These are phyloP conservation scores for Gossypium thurberi DNA, from an alignment of 345 rosid species.

Conservation along the genomic window DNA sequence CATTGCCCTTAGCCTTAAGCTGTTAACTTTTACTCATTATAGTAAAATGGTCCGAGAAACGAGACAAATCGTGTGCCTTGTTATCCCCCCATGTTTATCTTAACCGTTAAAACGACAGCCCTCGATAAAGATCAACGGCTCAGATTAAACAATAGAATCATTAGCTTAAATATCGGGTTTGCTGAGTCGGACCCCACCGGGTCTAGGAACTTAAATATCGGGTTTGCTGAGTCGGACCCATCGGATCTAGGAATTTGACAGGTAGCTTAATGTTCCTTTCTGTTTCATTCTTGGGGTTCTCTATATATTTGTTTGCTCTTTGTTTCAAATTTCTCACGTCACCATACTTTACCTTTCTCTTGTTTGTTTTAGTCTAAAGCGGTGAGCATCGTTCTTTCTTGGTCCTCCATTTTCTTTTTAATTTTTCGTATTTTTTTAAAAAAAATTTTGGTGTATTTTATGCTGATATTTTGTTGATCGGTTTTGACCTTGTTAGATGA, in stretches of 20 bases:
- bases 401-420: neutral
- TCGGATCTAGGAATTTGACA: conserved; percentile 11
- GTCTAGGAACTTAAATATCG: neutral
- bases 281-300: neutral
- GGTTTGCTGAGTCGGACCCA: conserved; percentile 16
- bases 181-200: conserved; percentile 17
- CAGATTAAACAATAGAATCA: neutral
- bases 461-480: neutral
- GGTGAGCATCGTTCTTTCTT: conserved; percentile 16
- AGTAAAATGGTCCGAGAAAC: neutral
- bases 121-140: conserved; percentile 7
- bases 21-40: neutral
- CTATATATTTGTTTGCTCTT: neutral
- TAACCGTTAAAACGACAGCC: neutral
- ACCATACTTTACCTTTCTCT: neutral
- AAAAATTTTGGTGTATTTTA: neutral
- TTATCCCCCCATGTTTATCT: neutral
- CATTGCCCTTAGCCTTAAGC: neutral
- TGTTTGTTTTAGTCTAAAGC: neutral
- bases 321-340: neutral
- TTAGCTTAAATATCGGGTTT: neutral
- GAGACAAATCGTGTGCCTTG: conserved; percentile 2
- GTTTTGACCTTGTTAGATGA: neutral
- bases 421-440: neutral
- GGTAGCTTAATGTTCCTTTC: neutral